Evolutionary conservation across 78 protist species (phyloP).

Genomic region (Dictyostelium firmibasis): DNA sequence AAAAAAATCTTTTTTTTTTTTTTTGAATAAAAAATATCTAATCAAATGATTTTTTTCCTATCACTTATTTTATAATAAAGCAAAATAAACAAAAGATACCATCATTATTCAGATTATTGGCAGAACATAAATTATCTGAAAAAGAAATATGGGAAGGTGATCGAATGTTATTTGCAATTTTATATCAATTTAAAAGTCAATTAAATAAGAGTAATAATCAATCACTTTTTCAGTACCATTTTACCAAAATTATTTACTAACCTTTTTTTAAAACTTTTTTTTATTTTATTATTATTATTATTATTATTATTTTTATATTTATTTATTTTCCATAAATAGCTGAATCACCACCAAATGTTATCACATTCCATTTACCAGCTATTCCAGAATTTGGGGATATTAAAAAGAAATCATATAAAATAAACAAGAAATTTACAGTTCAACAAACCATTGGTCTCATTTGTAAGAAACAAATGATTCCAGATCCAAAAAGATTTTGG

Average conservation of each 20-base stretch:
- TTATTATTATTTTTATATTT: not conserved
- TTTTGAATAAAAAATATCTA: not conserved
- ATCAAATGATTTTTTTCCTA: not conserved
- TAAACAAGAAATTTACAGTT: conserved; percentile 57
- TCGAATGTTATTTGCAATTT: conserved; percentile 43
- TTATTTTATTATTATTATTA: not conserved
- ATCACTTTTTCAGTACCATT: not conserved
- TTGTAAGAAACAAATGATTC: conserved; percentile 66
- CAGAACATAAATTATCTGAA: conserved; percentile 76
- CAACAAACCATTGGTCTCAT: conserved; percentile 51
- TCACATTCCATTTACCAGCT: conserved; percentile 64
- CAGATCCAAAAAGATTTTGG: conserved; percentile 81
- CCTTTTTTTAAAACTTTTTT: not conserved
- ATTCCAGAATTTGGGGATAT: conserved; percentile 61
- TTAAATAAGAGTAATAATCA: conserved; percentile 12
- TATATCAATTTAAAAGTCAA: conserved; percentile 78
- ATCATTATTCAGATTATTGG: conserved; percentile 69
- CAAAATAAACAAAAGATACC: conserved; percentile 68
- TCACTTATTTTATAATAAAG: not conserved
- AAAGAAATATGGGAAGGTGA: conserved; percentile 79
- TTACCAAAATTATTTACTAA: too few species aligned
- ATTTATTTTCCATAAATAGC: conserved; percentile 24
- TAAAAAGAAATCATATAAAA: conserved; percentile 61
- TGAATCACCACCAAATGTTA: conserved; percentile 68
- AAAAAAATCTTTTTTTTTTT: not conserved